Evolutionary conservation across 345 rosid species (phyloP).

Genomic region (Aquilaria malaccensis): DNA sequence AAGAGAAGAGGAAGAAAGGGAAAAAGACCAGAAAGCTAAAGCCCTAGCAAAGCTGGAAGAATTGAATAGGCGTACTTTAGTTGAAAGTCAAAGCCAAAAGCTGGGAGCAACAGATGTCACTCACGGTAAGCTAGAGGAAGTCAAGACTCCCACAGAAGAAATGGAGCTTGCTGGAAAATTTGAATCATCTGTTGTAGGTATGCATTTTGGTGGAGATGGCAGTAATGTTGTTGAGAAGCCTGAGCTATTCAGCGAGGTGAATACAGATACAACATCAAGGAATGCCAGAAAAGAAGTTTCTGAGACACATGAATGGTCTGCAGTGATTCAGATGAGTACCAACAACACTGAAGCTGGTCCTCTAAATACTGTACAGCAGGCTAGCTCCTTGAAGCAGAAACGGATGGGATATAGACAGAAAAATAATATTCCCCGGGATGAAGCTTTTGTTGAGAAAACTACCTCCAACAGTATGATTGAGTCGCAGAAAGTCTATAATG

Average conservation of each 20-base stretch:
- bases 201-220: conserved; percentile 22
- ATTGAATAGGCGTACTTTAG: conserved; percentile 60
- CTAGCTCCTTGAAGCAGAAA: conserved; percentile 42
- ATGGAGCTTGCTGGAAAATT: conserved; percentile 14
- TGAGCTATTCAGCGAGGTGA: conserved; percentile 23
- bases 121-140: conserved; percentile 35
- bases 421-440: conserved; percentile 34
- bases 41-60: conserved; percentile 79
- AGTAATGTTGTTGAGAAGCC: conserved; percentile 28
- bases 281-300: conserved; percentile 18
- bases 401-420: conserved; percentile 45
- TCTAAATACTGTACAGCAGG: conserved; percentile 21
- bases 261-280: conserved; percentile 23
- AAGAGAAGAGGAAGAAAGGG: conserved; percentile 88
- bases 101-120: conserved; percentile 27
- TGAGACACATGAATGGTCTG: conserved; percentile 13
- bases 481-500: conserved; percentile 21
- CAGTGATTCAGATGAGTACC: conserved; percentile 24
- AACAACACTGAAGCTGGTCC: conserved; percentile 25
- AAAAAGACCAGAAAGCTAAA: conserved; percentile 84
- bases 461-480: conserved; percentile 21
- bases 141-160: conserved; percentile 22
- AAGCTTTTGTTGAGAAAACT: conserved; percentile 28
- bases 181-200: conserved; percentile 18
- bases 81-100: conserved; percentile 37